Evolutionary conservation across 768 basidiomycete genomes (phyloP).

Genomic region (Suillus variegatus): DNA sequence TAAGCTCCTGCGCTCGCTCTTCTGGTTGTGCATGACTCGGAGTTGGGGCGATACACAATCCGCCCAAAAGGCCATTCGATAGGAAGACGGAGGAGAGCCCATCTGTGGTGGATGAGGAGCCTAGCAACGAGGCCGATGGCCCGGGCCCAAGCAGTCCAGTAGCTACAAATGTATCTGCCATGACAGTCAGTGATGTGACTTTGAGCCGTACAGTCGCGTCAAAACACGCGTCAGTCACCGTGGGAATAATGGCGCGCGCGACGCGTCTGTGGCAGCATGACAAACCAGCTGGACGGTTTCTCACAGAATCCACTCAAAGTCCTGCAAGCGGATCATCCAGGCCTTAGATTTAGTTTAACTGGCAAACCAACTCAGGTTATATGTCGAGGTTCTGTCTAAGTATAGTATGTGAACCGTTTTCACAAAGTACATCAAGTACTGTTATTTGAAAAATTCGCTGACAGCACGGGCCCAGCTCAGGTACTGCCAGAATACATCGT

Average conservation of each 20-base stretch:
- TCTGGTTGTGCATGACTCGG: slow-evolving; percentile 4
- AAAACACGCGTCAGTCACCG: slow-evolving; percentile 13
- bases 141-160: slow-evolving; percentile 24
- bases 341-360: too few species aligned
- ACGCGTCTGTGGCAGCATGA: slow-evolving; percentile 15
- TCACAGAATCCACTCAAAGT: too few species aligned
- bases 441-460: too few species aligned
- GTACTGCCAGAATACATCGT: too few species aligned
- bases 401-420: too few species aligned
- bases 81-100: slow-evolving; percentile 19
- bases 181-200: background rate
- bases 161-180: slow-evolving; percentile 21
- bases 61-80: slow-evolving; percentile 35
- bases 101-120: background rate
- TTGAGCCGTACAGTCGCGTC: slow-evolving; percentile 12
- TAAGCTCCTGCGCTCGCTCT: background rate
- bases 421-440: too few species aligned
- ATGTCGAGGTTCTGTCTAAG: too few species aligned
- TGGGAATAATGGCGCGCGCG: slow-evolving; percentile 14
- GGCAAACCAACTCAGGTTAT: too few species aligned
- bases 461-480: too few species aligned
- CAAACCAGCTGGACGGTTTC: too few species aligned
- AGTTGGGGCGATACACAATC: background rate
- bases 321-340: too few species aligned
- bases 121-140: background rate